Evolutionary conservation across 257 asterid genomes (phyloP), one percentile per base, ranked within the genome.

Genomic region (Vinca minor): DNA sequence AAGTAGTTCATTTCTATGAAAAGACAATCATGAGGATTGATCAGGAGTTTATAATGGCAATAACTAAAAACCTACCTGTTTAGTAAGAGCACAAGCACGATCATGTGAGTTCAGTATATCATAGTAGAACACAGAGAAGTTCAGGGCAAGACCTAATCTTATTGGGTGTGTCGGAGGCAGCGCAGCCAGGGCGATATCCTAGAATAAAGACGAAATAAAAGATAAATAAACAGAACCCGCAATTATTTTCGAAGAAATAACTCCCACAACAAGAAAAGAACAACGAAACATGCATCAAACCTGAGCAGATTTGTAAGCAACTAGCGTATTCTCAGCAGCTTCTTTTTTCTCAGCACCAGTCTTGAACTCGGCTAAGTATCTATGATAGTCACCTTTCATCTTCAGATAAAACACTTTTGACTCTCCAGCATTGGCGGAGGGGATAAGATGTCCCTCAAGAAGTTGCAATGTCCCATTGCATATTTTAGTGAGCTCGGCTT

Each of bases 351-450:
- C 74, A 1, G 71, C 65, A 28, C 71, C 74, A 45, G 74, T 63
- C 64, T 68, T 73, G 53, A 73, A 73, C 67, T 73, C 78, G 32
- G 78, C 78, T 35, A 74, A 15, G 32, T 69, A 69, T 67, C 74
- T 69, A 26, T 74, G 74, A 44, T 69, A 69, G 46, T 74, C 78
- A 23, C 78, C 78, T 50, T 74, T 74, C 78, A 74, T 74, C 66
- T 74, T 74, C 71, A 74, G 58, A 74, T 69, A 74, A 44, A 74
- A 74, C 36, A 74, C 78, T 55, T 69, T 74, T n/a, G 78, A 74
- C 65, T 74, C 78, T 2, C 68, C 68, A 59, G 65, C 31, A 8
- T 59, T 18, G 36, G 74, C 71, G 12, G 74, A 44, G 17, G 71
- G 74, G 3, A 74, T 36, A 29, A 74, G 78, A 69, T 74, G 71